Evolutionary conservation across 2,329 filamentous ascomycete genomes (phyloP).

Genomic region (Xylariaceae sp.): DNA sequence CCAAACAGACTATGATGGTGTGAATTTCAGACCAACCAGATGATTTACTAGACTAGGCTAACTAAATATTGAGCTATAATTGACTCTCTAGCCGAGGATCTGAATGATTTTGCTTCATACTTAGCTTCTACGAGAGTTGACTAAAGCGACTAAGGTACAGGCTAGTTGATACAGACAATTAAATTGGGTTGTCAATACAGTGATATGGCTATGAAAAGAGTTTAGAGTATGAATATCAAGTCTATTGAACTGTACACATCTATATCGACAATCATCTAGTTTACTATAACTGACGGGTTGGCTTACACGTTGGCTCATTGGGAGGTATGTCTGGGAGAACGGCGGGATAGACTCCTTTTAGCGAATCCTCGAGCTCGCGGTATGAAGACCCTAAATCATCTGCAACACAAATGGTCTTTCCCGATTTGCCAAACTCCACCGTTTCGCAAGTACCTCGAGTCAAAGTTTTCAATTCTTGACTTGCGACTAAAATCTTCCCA

Average conservation of each 20-base stretch:
- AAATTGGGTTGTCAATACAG: not conserved
- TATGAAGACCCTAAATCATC: conserved; percentile 24
- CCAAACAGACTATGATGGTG: no score
- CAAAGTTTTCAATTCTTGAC: conserved; percentile 9
- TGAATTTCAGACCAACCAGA: no score
- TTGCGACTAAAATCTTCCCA: conserved; percentile 22
- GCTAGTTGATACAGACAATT: not conserved
- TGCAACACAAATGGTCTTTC: conserved; percentile 21
- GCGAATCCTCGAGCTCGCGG: conserved; percentile 15
- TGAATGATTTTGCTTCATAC: no score
- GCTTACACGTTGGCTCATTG: conserved; percentile 28
- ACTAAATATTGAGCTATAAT: no score
- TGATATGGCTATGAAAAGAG: no score
- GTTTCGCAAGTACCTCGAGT: conserved; percentile 17
- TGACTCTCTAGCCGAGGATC: no score
- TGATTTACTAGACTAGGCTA: no score
- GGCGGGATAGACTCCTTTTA: conserved; percentile 25
- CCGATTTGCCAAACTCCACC: conserved; percentile 14
- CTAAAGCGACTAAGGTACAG: no score
- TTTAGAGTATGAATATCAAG: not conserved
- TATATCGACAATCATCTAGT: not conserved
- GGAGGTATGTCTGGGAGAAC: conserved; percentile 38
- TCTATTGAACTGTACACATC: not conserved
- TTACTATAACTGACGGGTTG: conserved; percentile 11
- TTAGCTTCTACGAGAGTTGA: no score